Percentiles rank a stretch among this genome's conserved stretches.
Conservation (phyloP, 2,329 filamentous ascomycete species). For the Emergomyces pasteurianus region DNA sequence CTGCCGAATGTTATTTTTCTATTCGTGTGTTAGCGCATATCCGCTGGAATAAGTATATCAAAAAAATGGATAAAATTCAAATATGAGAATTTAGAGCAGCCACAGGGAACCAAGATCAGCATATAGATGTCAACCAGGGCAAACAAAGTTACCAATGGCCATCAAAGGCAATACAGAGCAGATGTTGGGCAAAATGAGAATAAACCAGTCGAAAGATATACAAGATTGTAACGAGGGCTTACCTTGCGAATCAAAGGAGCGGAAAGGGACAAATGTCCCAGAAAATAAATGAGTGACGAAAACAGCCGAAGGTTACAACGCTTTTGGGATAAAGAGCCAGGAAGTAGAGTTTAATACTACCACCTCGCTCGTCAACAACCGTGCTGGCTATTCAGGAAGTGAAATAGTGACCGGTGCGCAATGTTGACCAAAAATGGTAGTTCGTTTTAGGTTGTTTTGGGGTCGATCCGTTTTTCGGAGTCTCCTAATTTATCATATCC, state of each 20-base stretch:
- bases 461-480: background rate
- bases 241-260: constrained; percentile 9
- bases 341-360: background rate
- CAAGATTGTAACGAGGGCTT: background rate
- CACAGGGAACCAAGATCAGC: background rate
- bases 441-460: background rate
- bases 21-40: background rate
- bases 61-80: background rate
- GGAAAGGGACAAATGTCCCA: constrained; percentile 9
- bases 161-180: background rate
- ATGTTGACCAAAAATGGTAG: background rate
- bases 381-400: background rate
- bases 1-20: background rate
- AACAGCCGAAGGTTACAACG: background rate
- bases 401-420: background rate
- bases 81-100: background rate
- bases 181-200: background rate
- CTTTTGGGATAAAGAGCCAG: background rate
- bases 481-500: background rate
- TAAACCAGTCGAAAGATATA: background rate
- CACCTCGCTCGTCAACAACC: background rate
- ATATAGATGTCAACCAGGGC: background rate
- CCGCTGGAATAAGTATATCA: background rate
- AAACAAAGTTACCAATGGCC: background rate
- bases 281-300: background rate